Conservation (phyloP, 2,329 filamentous ascomycete genomes). For the Boeremia lycopersici region DNA sequence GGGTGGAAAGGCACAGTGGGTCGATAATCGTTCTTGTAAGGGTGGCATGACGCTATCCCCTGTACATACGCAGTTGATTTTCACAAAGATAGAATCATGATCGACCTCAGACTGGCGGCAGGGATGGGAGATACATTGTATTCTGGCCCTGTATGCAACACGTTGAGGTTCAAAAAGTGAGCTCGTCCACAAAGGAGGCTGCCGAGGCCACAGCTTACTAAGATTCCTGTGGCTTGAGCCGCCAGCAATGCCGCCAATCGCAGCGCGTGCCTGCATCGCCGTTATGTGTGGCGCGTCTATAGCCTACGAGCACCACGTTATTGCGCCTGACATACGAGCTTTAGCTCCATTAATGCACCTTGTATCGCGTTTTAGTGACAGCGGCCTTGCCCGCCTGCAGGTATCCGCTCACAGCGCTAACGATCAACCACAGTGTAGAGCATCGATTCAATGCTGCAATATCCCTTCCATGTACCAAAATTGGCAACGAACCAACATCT, state of each 20-base stretch:
- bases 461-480: too few relatives aligned
- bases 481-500: too few relatives aligned
- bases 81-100: slow-evolving; percentile 8
- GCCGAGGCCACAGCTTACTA: neutral
- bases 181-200: too few relatives aligned
- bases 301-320: neutral
- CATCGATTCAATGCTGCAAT: too few relatives aligned
- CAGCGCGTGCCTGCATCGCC: neutral
- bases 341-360: neutral
- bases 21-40: slow-evolving; percentile 20
- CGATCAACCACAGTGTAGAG: too few relatives aligned
- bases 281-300: neutral
- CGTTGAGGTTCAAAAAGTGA: neutral
- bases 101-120: slow-evolving; percentile 23
- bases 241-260: neutral
- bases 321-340: neutral
- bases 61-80: slow-evolving; percentile 18
- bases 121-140: neutral
- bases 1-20: slow-evolving; percentile 19
- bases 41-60: slow-evolving; percentile 26
- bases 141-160: neutral
- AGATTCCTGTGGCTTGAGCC: neutral
- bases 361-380: too few relatives aligned
- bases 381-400: too few relatives aligned
- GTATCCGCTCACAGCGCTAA: too few relatives aligned